Base-by-base conservation (phyloP, 495 filamentous ascomycete species). In the Clavariopsis aquatica region DNA sequence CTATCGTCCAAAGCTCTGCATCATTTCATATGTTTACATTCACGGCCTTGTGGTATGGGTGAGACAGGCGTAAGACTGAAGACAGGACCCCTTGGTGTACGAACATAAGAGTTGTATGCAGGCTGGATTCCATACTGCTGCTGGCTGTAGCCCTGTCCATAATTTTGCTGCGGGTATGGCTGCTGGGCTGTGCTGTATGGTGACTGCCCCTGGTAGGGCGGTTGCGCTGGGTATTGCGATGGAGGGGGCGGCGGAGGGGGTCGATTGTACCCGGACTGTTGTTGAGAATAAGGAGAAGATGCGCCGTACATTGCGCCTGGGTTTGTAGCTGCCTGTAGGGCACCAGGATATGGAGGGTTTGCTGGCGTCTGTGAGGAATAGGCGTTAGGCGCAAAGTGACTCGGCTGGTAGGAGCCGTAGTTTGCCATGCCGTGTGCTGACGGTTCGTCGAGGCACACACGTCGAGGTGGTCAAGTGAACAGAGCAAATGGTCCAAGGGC, bases 331-430 rank as follows among this genome's bases (percentile, higher is more conserved):
- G 49, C 2, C 43, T 66, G 55, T 1, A 57, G 47, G 9, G 64
- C 51, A 36, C 49, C 45, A 22, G 65, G 65, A 41, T 71, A 71
- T 0, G 69, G 57, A 15, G 58, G 59, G 36, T 70, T 66, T n/a
- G 59, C 27, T n/a, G 63, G 63, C 41, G 63, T 57, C 41, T 49
- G 62, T 12, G 68, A 59, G 41, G 27, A 43, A 52, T 66, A 66
- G 57, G 31, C n/a, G 52, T 66, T 66, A 61, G 64, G 64, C 17
- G 19, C 34, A 38, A 27, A 49, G 45, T 59, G 51, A 26, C 55
- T 51, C 6, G 34, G 52, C 29, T 52, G 58, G 36, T 68, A 58
- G 38, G 20, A 52, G 59, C 47, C 45, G 54, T 68, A 68, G 54
- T 62, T 55, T 8, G 65, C 65, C 65, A 68, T 68, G 26, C 38